phyloP scores from a whole-genome alignment of 2,329 filamentous ascomycete species.

The Penicillium psychrosexuale region DNA sequence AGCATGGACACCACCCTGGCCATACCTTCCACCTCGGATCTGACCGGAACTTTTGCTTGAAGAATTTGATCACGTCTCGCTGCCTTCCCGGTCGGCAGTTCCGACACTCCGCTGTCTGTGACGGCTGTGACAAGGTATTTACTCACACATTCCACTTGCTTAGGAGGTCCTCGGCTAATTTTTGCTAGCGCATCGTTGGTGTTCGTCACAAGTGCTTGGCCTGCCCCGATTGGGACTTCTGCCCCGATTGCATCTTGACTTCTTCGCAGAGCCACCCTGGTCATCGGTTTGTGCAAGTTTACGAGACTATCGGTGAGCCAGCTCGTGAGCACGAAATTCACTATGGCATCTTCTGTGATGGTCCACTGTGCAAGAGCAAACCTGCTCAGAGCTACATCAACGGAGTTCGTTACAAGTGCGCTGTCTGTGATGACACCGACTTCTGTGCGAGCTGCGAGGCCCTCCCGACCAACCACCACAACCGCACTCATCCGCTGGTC shows the following conservation, averaged over 20 bases:
- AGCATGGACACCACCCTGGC: constrained; percentile 86
- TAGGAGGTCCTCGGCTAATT: not conserved
- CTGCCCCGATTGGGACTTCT: constrained; percentile 98
- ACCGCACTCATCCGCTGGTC: constrained; percentile 93
- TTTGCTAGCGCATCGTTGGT: constrained; percentile 67
- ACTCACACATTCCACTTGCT: constrained; percentile 18
- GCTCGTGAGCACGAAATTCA: constrained; percentile 57
- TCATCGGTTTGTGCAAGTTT: constrained; percentile 87
- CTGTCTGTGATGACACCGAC: constrained; percentile 89
- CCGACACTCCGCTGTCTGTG: constrained; percentile 84
- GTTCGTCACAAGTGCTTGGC: constrained; percentile 94
- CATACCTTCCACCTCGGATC: constrained; percentile 67
- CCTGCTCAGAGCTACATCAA: constrained; percentile 58
- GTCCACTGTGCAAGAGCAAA: constrained; percentile 71
- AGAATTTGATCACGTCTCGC: constrained; percentile 60
- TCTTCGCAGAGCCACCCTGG: constrained; percentile 69
- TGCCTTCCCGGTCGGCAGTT: constrained; percentile 77
- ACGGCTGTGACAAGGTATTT: constrained; percentile 76
- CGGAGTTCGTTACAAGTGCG: constrained; percentile 93
- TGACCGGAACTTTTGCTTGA: constrained; percentile 56
- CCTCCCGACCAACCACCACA: constrained; percentile 77
- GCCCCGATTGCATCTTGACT: constrained; percentile 67
- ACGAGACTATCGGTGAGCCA: constrained; percentile 60
- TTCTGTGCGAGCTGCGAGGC: constrained; percentile 95
- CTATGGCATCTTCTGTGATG: constrained; percentile 88